phyloP scores from a whole-genome alignment of 2,329 filamentous ascomycete species.

The Albophoma yamanashiensis region DNA sequence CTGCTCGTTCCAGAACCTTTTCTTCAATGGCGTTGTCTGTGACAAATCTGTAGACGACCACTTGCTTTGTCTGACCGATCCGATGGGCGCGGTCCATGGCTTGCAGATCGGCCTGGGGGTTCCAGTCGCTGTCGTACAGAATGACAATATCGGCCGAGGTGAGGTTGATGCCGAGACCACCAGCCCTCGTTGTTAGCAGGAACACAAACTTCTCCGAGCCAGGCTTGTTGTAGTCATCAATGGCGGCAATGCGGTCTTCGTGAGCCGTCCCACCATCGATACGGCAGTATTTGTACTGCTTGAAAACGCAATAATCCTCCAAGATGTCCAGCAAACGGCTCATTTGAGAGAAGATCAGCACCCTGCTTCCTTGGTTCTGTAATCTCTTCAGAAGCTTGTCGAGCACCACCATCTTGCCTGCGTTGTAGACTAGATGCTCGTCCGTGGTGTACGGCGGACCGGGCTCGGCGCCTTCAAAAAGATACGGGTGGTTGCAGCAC shows the following conservation, averaged over 20 bases:
- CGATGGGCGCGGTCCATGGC: conserved; percentile 98
- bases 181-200: conserved; percentile 86
- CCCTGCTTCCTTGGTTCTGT: conserved; percentile 76
- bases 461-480: conserved; percentile 95
- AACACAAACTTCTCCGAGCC: conserved; percentile 96
- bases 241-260: conserved; percentile 93
- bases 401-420: conserved; percentile 94
- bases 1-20: conserved; percentile 91
- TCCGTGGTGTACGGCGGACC: conserved; percentile 97
- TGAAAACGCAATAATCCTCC: conserved; percentile 96
- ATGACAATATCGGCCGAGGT: conserved; percentile 93
- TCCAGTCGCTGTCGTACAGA: conserved; percentile 97
- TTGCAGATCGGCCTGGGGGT: conserved; percentile 94
- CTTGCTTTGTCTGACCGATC: conserved; percentile 97
- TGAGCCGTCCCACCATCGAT: conserved; percentile 96
- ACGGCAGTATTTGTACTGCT: conserved; percentile 89
- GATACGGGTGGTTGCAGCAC: conserved; percentile 96
- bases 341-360: conserved; percentile 99
- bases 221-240: conserved; percentile 96
- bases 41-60: conserved; percentile 91
- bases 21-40: conserved; percentile 98
- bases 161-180: conserved; percentile 92
- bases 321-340: conserved; percentile 92
- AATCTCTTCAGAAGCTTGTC: conserved; percentile 83
- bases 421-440: conserved; percentile 86